A percentile compares a stretch with the other conserved stretches of the same genome.
Conservation (phyloP, 371 early-diverging fungal genomes). For the Apophysomyces sp. region DNA sequence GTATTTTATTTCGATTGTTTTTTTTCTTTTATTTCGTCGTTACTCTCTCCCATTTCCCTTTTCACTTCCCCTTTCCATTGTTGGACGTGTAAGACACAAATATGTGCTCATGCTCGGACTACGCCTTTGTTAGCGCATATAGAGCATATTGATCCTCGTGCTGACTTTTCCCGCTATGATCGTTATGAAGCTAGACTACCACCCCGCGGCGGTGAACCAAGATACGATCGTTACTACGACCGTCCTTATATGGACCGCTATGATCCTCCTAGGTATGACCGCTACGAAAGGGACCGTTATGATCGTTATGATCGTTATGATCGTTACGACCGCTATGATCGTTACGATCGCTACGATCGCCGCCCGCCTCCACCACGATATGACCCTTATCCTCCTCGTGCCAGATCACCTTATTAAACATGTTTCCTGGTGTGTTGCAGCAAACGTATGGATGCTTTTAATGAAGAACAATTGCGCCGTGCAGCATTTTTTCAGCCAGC, state of each 20-base stretch:
- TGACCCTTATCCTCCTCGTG: slow-evolving; percentile 56
- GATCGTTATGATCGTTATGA: slow-evolving; percentile 59
- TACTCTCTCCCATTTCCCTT: no score
- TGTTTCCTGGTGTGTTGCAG: background rate
- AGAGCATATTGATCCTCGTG: slow-evolving; percentile 25
- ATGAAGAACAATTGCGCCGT: slow-evolving; percentile 3
- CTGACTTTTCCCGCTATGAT: slow-evolving; percentile 21
- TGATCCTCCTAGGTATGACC: slow-evolving; percentile 52
- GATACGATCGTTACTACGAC: slow-evolving; percentile 53
- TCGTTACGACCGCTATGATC: slow-evolving; percentile 49
- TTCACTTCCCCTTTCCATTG: slow-evolving; percentile 1
- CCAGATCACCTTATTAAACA: slow-evolving; percentile 49
- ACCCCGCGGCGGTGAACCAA: slow-evolving; percentile 37
- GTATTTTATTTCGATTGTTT: slow-evolving; percentile 2
- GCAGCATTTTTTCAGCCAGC: slow-evolving; percentile 2
- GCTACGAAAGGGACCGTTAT: slow-evolving; percentile 54
- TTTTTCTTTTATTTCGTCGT: background rate
- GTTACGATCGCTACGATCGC: slow-evolving; percentile 60
- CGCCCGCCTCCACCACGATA: slow-evolving; percentile 54
- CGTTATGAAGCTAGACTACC: slow-evolving; percentile 27
- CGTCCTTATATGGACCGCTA: slow-evolving; percentile 56
- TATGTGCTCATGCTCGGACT: slow-evolving; percentile 5
- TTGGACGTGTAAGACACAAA: slow-evolving; percentile 11
- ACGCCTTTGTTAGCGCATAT: slow-evolving; percentile 23
- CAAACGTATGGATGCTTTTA: background rate